phyloP scores from a whole-genome alignment of 164 flowering plant genomes.

The Kingdonia uniflora region DNA sequence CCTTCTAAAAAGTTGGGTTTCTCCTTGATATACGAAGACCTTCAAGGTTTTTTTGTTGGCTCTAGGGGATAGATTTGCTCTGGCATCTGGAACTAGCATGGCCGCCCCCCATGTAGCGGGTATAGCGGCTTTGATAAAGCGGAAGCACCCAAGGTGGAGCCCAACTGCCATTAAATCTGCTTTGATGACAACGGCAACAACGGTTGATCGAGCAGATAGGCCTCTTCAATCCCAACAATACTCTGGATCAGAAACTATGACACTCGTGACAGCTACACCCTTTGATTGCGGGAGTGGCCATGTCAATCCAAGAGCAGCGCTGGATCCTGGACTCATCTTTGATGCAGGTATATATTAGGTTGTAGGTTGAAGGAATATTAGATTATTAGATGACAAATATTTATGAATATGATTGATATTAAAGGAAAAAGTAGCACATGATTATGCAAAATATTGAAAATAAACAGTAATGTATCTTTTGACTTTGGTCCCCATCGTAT shows the following conservation, averaged over 20 bases:
- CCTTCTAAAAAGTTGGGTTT: background rate
- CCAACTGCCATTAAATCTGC: conserved; percentile 92
- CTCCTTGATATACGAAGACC: background rate
- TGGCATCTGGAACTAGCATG: conserved; percentile 99
- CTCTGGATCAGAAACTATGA: conserved; percentile 57
- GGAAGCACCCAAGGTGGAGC: conserved; percentile 88
- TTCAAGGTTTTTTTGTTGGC: background rate
- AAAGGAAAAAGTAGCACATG: too few relatives aligned
- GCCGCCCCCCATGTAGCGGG: conserved; percentile 98
- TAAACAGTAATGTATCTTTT: too few relatives aligned
- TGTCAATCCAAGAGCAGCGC: conserved; percentile 84
- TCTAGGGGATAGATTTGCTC: conserved; percentile 84
- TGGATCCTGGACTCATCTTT: conserved; percentile 90
- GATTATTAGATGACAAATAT: too few relatives aligned
- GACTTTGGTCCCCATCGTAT: too few relatives aligned
- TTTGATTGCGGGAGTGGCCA: conserved; percentile 97
- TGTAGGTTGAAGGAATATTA: too few relatives aligned
- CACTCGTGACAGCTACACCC: conserved; percentile 71
- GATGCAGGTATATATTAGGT: conserved; percentile 73
- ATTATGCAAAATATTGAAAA: too few relatives aligned
- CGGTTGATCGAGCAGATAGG: conserved; percentile 60
- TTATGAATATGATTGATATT: too few relatives aligned
- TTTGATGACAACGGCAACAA: conserved; percentile 85
- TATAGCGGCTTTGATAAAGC: conserved; percentile 93
- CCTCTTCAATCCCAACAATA: conserved; percentile 90